These are phyloP conservation scores for Hysterangium stoloniferum DNA, from an alignment of 768 basidiomycete genomes.

Conservation along the genomic window DNA sequence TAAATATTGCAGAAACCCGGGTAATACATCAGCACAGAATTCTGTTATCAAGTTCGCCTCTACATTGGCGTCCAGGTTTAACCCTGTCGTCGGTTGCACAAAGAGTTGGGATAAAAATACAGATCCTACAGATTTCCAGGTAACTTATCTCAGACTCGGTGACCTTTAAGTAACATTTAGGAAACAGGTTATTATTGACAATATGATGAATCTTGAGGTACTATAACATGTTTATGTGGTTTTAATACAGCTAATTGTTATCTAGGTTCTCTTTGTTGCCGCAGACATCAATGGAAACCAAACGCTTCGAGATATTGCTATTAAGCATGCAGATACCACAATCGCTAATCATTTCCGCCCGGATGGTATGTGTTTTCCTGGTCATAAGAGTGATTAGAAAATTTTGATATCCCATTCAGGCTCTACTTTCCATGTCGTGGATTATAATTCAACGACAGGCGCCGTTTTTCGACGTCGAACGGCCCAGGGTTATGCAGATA, in stretches of 20 bases:
- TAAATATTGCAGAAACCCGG: slow-evolving; percentile 37
- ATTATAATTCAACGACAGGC: slow-evolving; percentile 61
- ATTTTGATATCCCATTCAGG: slow-evolving; percentile 1
- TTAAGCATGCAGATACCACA: slow-evolving; percentile 57
- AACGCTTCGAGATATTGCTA: slow-evolving; percentile 52
- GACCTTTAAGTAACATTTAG: background rate
- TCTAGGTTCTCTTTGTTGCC: slow-evolving; percentile 47
- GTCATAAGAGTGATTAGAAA: background rate
- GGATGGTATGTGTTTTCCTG: slow-evolving; percentile 41
- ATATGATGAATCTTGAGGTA: slow-evolving; percentile 71
- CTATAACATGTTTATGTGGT: background rate
- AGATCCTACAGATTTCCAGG: slow-evolving; percentile 54
- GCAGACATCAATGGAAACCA: slow-evolving; percentile 51
- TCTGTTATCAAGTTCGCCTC: slow-evolving; percentile 52
- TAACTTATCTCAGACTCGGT: slow-evolving; percentile 18
- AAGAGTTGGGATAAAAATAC: slow-evolving; percentile 53
- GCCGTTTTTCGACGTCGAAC: slow-evolving; percentile 49
- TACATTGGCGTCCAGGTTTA: slow-evolving; percentile 50
- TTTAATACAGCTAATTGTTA: slow-evolving; percentile 1
- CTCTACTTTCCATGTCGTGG: slow-evolving; percentile 35
- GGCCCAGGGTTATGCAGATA: slow-evolving; percentile 53
- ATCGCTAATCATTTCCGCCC: slow-evolving; percentile 57
- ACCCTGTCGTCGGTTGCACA: slow-evolving; percentile 54
- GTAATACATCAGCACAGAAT: slow-evolving; percentile 45
- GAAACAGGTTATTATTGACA: slow-evolving; percentile 62